Percentiles rank a stretch among this genome's conserved stretches.
These are phyloP conservation scores for Cyclotella cryptica DNA, from an alignment of 108 stramenopile genomes.

Conservation along the genomic window DNA sequence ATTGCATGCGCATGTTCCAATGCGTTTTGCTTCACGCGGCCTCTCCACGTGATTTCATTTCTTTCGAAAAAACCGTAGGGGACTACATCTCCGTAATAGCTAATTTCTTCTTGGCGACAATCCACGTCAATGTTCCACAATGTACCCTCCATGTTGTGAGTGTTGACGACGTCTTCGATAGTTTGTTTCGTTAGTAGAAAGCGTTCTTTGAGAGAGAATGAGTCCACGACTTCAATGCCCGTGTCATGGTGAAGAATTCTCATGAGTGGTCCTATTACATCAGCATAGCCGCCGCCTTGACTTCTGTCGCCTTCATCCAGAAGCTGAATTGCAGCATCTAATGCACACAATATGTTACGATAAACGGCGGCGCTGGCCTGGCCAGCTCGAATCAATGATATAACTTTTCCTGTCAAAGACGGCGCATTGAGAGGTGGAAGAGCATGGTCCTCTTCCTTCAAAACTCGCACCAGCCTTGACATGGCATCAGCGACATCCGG, in stretches of 20 bases:
- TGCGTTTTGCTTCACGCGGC: constrained; percentile 62
- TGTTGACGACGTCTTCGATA: constrained; percentile 69
- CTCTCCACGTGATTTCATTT: constrained; percentile 82
- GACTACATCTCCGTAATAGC: constrained; percentile 50
- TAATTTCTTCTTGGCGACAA: constrained; percentile 33
- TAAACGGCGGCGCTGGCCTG: constrained; percentile 83
- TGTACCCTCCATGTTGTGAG: constrained; percentile 46
- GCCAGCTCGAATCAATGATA: constrained; percentile 78
- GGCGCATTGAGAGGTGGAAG: constrained; percentile 50
- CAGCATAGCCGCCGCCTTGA: constrained; percentile 5
- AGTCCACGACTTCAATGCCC: constrained; percentile 53
- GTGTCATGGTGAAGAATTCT: constrained; percentile 72
- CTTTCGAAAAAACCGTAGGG: constrained; percentile 71
- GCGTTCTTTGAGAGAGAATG: constrained; percentile 43
- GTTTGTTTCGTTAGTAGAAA: constrained; percentile 57
- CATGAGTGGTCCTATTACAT: constrained; percentile 52
- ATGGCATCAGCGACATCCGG: constrained; percentile 73
- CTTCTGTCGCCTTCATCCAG: constrained; percentile 30
- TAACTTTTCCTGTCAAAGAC: constrained; percentile 74
- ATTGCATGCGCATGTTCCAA: constrained; percentile 59
- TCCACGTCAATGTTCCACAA: constrained; percentile 6
- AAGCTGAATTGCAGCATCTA: constrained; percentile 61
- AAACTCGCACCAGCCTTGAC: constrained; percentile 55
- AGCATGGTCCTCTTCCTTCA: constrained; percentile 47
- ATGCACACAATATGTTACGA: constrained; percentile 66